Percentiles rank a stretch among this genome's conserved stretches.
phyloP scores from a whole-genome alignment of 306 rosid genomes.

The Styphnolobium japonicum region DNA sequence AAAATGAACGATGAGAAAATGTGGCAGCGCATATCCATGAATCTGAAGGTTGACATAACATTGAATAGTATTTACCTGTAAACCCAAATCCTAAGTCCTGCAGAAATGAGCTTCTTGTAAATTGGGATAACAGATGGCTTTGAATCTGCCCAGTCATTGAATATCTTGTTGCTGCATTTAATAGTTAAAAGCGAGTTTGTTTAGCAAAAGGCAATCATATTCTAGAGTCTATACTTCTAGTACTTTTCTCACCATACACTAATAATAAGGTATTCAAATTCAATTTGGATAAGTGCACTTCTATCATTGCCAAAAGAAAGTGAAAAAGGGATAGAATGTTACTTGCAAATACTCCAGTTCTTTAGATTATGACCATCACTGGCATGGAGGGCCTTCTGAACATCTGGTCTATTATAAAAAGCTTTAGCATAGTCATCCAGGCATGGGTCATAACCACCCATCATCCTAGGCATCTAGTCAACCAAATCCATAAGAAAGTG shows the following conservation, averaged over 20 bases:
- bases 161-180: constrained; percentile 51
- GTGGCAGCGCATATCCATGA: not conserved
- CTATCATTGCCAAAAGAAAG: not conserved
- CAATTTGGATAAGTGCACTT: not conserved
- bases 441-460: constrained; percentile 93
- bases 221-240: not conserved
- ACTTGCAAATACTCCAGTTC: constrained; percentile 94
- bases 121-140: constrained; percentile 77
- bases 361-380: constrained; percentile 63
- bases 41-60: not conserved
- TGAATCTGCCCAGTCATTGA: constrained; percentile 56
- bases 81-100: constrained; percentile 81
- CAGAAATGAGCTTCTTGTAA: constrained; percentile 77
- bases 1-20: not conserved
- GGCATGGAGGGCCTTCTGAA: constrained; percentile 84
- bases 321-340: not conserved
- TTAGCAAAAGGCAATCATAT: not conserved
- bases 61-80: constrained; percentile 53
- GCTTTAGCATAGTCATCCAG: constrained; percentile 68
- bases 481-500: constrained; percentile 8
- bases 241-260: not conserved
- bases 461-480: constrained; percentile 77
- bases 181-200: not conserved
- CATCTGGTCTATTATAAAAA: constrained; percentile 75
- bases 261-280: not conserved